Percentiles rank a stretch among this genome's conserved stretches.
phyloP scores from a whole-genome alignment of 1,284 basidiomycete species.

The Cerioporus squamosus region DNA sequence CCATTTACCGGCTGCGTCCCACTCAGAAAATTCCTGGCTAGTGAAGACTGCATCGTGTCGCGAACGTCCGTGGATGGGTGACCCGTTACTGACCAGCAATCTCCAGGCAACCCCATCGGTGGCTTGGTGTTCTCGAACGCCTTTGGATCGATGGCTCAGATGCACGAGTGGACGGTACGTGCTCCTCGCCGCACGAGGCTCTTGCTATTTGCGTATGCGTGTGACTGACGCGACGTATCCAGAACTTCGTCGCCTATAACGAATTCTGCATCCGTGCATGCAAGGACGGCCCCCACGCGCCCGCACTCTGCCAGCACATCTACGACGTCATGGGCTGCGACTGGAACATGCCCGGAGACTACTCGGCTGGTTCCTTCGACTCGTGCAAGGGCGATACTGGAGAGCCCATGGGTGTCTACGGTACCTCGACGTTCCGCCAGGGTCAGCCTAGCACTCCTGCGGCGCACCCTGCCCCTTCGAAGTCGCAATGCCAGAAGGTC shows the following conservation, averaged over 20 bases:
- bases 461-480: conserved; percentile 60
- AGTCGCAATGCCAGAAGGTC: conserved; percentile 53
- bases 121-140: conserved; percentile 75
- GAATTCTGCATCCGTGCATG: conserved; percentile 81
- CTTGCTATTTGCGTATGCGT: conserved; percentile 1
- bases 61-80: neutral
- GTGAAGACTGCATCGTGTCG: no score
- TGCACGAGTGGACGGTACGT: conserved; percentile 70
- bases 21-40: no score
- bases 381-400: conserved; percentile 56
- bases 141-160: conserved; percentile 61
- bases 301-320: conserved; percentile 67
- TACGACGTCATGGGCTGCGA: conserved; percentile 68
- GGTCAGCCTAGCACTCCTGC: conserved; percentile 61
- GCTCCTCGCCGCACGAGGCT: no score
- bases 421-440: conserved; percentile 67
- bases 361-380: conserved; percentile 61
- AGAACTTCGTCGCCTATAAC: conserved; percentile 61
- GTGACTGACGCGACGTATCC: neutral
- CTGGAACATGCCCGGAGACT: conserved; percentile 75
- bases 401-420: conserved; percentile 75
- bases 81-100: conserved; percentile 10
- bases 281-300: conserved; percentile 59
- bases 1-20: neutral
- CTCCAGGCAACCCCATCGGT: conserved; percentile 64